phyloP scores from a whole-genome alignment of 257 asterid genomes.

The Solanum acaule region DNA sequence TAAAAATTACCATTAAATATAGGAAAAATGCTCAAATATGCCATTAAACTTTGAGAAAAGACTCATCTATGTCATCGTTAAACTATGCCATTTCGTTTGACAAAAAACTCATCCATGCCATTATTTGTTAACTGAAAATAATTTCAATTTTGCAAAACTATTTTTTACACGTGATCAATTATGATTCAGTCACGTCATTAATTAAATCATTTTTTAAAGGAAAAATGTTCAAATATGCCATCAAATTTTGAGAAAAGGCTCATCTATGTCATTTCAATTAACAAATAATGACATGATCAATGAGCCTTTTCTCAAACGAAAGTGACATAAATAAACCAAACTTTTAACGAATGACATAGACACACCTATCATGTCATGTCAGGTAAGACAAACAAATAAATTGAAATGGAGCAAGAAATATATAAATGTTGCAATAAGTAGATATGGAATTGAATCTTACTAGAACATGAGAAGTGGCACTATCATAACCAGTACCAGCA shows the following conservation, averaged over 20 bases:
- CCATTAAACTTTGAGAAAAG: neutral
- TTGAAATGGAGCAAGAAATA: neutral
- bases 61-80: neutral
- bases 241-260: neutral
- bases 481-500: neutral
- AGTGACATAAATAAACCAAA: neutral
- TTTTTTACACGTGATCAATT: neutral
- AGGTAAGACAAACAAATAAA: neutral
- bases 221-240: neutral
- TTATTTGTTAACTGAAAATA: too few relatives aligned
- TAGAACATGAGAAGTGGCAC: neutral
- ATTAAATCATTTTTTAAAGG: too few relatives aligned
- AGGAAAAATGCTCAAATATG: neutral
- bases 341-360: neutral
- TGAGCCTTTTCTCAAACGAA: neutral
- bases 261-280: neutral
- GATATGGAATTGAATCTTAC: neutral
- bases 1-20: too few relatives aligned
- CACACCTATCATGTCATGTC: neutral
- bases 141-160: neutral
- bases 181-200: neutral
- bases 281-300: too few relatives aligned
- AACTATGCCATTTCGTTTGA: neutral
- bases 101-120: neutral
- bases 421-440: neutral